These are phyloP conservation scores for Exutisphaerella laricina DNA, from an alignment of 2,329 filamentous ascomycete species.

Conservation along the genomic window DNA sequence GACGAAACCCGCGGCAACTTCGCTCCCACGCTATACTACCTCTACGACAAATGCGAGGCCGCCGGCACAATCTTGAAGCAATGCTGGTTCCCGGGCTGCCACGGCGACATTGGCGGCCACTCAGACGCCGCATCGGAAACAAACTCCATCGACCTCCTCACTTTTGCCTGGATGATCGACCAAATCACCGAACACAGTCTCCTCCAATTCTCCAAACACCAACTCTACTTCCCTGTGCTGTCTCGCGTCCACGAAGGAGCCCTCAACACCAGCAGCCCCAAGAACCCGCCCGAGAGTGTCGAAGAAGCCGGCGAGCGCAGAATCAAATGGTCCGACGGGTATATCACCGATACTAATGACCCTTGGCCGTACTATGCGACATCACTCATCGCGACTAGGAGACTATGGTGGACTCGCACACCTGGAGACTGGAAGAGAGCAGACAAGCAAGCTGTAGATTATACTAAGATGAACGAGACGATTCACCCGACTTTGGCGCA, in stretches of 20 bases:
- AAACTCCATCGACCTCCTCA: slow-evolving; percentile 30
- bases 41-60: slow-evolving; percentile 14
- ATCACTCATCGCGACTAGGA: slow-evolving; percentile 13
- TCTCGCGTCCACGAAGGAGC: slow-evolving; percentile 11
- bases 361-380: slow-evolving; percentile 8
- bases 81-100: slow-evolving; percentile 50
- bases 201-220: slow-evolving; percentile 14
- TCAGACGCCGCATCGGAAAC: slow-evolving; percentile 24
- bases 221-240: slow-evolving; percentile 15
- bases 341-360: slow-evolving; percentile 10
- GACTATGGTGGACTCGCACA: slow-evolving; percentile 5
- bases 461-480: slow-evolving; percentile 9
- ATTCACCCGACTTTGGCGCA: slow-evolving; percentile 16
- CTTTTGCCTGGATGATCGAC: slow-evolving; percentile 38
- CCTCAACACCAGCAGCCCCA: slow-evolving; percentile 3
- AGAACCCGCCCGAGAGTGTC: slow-evolving; percentile 7
- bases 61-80: slow-evolving; percentile 38
- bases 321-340: slow-evolving; percentile 17
- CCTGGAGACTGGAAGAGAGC: slow-evolving; percentile 11
- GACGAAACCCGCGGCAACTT: slow-evolving; percentile 48
- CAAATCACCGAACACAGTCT: slow-evolving; percentile 16
- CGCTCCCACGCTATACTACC: slow-evolving; percentile 44
- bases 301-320: slow-evolving; percentile 16
- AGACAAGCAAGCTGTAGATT: background rate
- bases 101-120: slow-evolving; percentile 47